Evolutionary conservation across 306 rosid species (phyloP).

Genomic region (Oxytropis ochrocephala): DNA sequence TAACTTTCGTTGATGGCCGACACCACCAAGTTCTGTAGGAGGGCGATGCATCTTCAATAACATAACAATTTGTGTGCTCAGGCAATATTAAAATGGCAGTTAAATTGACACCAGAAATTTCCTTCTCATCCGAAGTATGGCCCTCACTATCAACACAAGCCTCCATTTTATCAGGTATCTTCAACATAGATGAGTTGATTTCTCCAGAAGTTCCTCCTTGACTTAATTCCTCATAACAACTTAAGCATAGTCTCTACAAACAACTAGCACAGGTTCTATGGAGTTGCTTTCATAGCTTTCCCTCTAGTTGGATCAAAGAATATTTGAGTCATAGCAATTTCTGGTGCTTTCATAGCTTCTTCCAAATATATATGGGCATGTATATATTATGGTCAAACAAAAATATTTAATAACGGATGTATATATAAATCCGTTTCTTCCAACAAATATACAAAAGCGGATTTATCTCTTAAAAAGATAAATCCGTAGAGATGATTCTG

Average conservation of each 20-base stretch:
- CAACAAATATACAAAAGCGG: too few species aligned
- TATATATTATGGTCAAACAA: too few species aligned
- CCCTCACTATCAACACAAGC: constrained; percentile 26
- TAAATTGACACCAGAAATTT: constrained; percentile 21
- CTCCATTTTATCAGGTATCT: constrained; percentile 31
- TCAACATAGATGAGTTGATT: constrained; percentile 24
- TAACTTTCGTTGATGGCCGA: too few species aligned
- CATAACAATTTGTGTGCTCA: constrained; percentile 38
- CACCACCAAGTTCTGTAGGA: constrained; percentile 55
- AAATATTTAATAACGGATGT: too few species aligned
- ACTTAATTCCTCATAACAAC: constrained; percentile 58
- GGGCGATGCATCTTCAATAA: constrained; percentile 43
- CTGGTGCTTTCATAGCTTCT: too few species aligned
- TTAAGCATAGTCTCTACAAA: constrained; percentile 71
- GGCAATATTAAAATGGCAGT: constrained; percentile 35
- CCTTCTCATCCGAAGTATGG: constrained; percentile 31
- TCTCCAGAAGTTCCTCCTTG: constrained; percentile 34
- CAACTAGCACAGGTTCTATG: constrained; percentile 79
- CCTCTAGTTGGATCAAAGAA: too few species aligned
- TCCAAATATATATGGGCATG: too few species aligned
- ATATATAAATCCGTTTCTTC: too few species aligned
- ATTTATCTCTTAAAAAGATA: too few species aligned
- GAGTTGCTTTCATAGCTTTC: too few species aligned
- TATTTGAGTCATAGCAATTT: too few species aligned
- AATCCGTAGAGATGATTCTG: too few species aligned